These are phyloP conservation scores for Colletotrichum somersetense DNA, from an alignment of 2,329 filamentous ascomycete species.

Conservation along the genomic window DNA sequence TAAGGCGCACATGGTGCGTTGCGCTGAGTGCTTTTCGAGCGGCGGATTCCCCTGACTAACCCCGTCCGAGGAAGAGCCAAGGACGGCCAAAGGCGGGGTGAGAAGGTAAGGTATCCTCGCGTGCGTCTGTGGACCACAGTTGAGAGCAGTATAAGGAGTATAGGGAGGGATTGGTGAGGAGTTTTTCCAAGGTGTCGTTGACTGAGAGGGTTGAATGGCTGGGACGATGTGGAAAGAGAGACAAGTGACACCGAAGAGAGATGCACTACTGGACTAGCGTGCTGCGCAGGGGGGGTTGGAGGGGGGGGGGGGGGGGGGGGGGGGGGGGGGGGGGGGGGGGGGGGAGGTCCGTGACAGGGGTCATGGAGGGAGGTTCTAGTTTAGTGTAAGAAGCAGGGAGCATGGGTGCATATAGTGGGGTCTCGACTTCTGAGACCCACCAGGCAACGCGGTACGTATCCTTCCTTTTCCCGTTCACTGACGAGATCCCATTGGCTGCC, in stretches of 20 bases:
- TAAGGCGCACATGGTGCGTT: slow-evolving; percentile 32
- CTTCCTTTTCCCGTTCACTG: slow-evolving; percentile 20
- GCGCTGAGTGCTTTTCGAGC: slow-evolving; percentile 30
- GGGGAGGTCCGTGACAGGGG: slow-evolving; percentile 36
- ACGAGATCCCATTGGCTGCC: slow-evolving; percentile 21
- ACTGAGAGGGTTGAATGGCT: slow-evolving; percentile 37
- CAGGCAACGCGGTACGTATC: slow-evolving; percentile 25
- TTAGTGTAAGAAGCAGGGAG: slow-evolving; percentile 20
- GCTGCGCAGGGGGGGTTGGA: background rate
- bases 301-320: slow-evolving; percentile 9
- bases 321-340: slow-evolving; percentile 7
- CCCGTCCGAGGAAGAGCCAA: slow-evolving; percentile 38
- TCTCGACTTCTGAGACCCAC: slow-evolving; percentile 13
- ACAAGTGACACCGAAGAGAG: slow-evolving; percentile 38
- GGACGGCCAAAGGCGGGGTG: slow-evolving; percentile 37
- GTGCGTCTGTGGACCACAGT: slow-evolving; percentile 25
- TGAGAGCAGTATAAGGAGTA: slow-evolving; percentile 22
- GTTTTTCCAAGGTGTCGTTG: slow-evolving; percentile 40
- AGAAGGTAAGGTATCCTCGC: slow-evolving; percentile 20
- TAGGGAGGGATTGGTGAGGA: slow-evolving; percentile 39
- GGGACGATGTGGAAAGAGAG: slow-evolving; percentile 35
- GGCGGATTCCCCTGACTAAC: slow-evolving; percentile 39
- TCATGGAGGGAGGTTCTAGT: slow-evolving; percentile 8
- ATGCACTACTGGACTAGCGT: slow-evolving; percentile 15
- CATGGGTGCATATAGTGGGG: slow-evolving; percentile 16